Evolutionary conservation across 1,284 basidiomycete species (phyloP), one percentile per base, ranked within the genome.

Genomic region (Pascua guehoae): DNA sequence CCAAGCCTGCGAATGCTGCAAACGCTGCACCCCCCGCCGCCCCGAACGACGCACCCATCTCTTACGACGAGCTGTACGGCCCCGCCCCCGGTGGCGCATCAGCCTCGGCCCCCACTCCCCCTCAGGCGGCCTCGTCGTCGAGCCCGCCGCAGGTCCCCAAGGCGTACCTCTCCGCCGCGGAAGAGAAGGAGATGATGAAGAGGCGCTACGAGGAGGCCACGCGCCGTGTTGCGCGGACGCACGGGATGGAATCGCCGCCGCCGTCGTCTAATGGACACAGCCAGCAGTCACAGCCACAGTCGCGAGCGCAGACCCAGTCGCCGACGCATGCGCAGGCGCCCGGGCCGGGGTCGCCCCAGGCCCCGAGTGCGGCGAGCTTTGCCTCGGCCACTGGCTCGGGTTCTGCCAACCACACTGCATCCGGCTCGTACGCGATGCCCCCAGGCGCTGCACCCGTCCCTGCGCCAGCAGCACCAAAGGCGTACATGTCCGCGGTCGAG

Each of bases 141-240:
- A 45, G 9, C 16, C 54, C 12, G 16, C 46, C 9, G 44, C 56
- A 12, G 15, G 46, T 39, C 10, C 37, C 53, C 4, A 32, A 45
- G 17, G 44, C 43, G 41, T 68, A 64, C 55, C 48, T 63, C 18
- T 63, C 64, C 10, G 69, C 67, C 5, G 66, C 59, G 43, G 58
- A 69, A 37, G 68, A 73, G 56, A 71, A 73, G 56, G 67, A 70
- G 42, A 51, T 56, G 44, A 67, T 70, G 61, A 50, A 63, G n/a
- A 45, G 41, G 41, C 57, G 71, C 40, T 72, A 67, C 50, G 68
- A 72, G 45, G 66, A 64, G 15, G 70, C 70, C 5, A 14, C 49
- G 54, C 12, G 24, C 24, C 38, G 55, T 9, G 24, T 32, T 4
- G 24, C 24, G 24, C 24, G 24, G 24, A 32, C 24, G 24, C 24